Base-by-base conservation (phyloP, 2,329 filamentous ascomycete genomes). In the Hypoxylon sp. region DNA sequence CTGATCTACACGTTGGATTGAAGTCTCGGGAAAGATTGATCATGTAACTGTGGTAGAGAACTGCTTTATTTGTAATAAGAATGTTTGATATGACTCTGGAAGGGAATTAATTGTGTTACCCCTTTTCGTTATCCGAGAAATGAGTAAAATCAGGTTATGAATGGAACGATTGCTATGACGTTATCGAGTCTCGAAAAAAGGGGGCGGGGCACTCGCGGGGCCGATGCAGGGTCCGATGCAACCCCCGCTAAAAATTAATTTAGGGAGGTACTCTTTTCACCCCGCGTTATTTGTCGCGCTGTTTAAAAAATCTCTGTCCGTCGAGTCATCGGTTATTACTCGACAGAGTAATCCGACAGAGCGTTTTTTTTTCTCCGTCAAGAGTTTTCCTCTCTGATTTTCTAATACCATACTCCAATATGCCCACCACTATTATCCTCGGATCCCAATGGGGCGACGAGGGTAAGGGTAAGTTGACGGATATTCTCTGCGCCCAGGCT, bases 381-480 rank as follows among this genome's bases (percentile, higher is more conserved):
- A 21, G 17, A 43, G 17, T 17, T 9, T 21, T 11, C 19, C 17
- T 43, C 17, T 17, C 17, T 17, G 11, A 43, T 10, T 43, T 17
- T 17, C 17, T 13, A 43, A 21, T 10, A 21, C 21, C 5, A 19
- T 10, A 17, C 38, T 43, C 21, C 17, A 43, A 17, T 21, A 43
- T 43, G 38, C 38, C 38, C 17, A 43, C 38, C n/a, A 43, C 38
- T 21, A 43, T 43, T 10, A 43, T 43, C 41, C 41, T 57, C n/a
- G 53, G 53, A 48, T 46, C 38, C 25, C 53, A 57, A 23, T 57
- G 53, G 53, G 53, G 53, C 7, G 53, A 57, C 41, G 53, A 57
- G 28, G 53, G 53, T 28, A 63, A 63, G 49, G 61, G 61, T 45
- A 64, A 64, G 45, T 32, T 59, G 34, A 58, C 53, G 17, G 61